Percentiles rank a stretch among this genome's conserved stretches.
These are phyloP conservation scores for Mortierella alpina DNA, from an alignment of 192 early-diverging fungal genomes.

Conservation along the genomic window DNA sequence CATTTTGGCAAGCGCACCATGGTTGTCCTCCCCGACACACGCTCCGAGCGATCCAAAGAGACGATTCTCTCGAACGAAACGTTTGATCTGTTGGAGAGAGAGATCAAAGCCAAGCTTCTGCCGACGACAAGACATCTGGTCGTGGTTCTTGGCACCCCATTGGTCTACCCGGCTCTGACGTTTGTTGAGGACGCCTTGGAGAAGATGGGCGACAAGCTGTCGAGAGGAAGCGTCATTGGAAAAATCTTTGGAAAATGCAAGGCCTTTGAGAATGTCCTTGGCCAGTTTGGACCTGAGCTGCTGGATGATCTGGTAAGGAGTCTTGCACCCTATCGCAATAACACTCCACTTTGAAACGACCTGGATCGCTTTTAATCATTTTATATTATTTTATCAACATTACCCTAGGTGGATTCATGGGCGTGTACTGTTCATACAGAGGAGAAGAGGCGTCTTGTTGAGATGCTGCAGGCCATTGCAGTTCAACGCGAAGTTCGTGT, in stretches of 20 bases:
- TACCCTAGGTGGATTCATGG: constrained; percentile 48
- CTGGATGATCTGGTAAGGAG: constrained; percentile 78
- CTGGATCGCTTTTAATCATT: background rate
- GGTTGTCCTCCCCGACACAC: constrained; percentile 75
- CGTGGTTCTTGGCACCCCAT: constrained; percentile 77
- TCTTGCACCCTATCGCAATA: background rate
- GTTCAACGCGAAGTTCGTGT: constrained; percentile 69
- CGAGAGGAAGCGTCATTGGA: constrained; percentile 65
- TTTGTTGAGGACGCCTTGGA: constrained; percentile 75
- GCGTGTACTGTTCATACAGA: constrained; percentile 71
- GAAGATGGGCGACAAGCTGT: constrained; percentile 46
- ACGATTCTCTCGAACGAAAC: constrained; percentile 69
- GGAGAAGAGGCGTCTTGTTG: constrained; percentile 76
- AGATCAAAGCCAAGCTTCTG: constrained; percentile 63
- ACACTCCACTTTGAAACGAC: background rate
- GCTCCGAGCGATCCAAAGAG: constrained; percentile 75
- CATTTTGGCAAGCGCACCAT: constrained; percentile 75
- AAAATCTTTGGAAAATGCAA: constrained; percentile 67
- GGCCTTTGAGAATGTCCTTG: constrained; percentile 64
- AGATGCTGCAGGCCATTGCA: constrained; percentile 75
- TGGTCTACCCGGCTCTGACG: constrained; percentile 80
- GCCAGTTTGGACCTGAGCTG: constrained; percentile 87
- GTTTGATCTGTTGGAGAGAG: constrained; percentile 70
- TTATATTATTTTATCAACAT: background rate
- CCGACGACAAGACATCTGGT: constrained; percentile 72